Conservation (phyloP, 192 early-diverging fungal species). For the Backusella westeae region DNA sequence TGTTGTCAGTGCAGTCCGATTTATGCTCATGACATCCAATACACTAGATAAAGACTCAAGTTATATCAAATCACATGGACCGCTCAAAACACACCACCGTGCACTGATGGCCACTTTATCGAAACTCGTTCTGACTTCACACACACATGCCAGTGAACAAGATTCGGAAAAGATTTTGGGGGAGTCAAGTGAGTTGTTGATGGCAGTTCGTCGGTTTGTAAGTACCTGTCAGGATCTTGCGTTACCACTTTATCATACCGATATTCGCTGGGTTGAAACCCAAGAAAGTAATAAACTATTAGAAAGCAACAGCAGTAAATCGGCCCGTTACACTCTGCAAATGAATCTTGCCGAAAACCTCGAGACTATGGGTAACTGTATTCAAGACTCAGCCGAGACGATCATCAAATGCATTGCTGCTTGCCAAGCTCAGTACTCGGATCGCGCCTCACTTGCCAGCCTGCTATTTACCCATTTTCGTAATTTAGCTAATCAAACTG, state of each 20-base stretch:
- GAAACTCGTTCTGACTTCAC: slow-evolving; percentile 39
- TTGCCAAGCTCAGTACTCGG: background rate
- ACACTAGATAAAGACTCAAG: slow-evolving; percentile 67
- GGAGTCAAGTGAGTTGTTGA: slow-evolving; percentile 74
- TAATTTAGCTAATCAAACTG: slow-evolving; percentile 26
- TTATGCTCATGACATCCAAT: slow-evolving; percentile 82
- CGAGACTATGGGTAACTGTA: slow-evolving; percentile 18
- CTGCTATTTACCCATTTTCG: slow-evolving; percentile 36
- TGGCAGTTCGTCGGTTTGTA: slow-evolving; percentile 77
- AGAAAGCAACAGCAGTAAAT: background rate
- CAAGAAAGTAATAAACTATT: background rate
- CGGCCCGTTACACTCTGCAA: slow-evolving; percentile 21
- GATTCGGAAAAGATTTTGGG: slow-evolving; percentile 60
- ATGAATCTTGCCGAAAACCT: slow-evolving; percentile 21
- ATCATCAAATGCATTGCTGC: slow-evolving; percentile 1
- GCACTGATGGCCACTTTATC: slow-evolving; percentile 80
- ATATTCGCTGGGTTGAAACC: slow-evolving; percentile 26
- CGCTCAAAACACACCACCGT: slow-evolving; percentile 68
- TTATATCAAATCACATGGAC: slow-evolving; percentile 59
- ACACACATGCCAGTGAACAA: background rate
- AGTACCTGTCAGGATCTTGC: slow-evolving; percentile 37
- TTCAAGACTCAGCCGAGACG: slow-evolving; percentile 28
- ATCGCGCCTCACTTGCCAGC: slow-evolving; percentile 2
- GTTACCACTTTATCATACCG: slow-evolving; percentile 37
- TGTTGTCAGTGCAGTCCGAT: slow-evolving; percentile 77